Base-by-base conservation (phyloP, 2,329 filamentous ascomycete species). In the Ceratocystis huliohia region DNA sequence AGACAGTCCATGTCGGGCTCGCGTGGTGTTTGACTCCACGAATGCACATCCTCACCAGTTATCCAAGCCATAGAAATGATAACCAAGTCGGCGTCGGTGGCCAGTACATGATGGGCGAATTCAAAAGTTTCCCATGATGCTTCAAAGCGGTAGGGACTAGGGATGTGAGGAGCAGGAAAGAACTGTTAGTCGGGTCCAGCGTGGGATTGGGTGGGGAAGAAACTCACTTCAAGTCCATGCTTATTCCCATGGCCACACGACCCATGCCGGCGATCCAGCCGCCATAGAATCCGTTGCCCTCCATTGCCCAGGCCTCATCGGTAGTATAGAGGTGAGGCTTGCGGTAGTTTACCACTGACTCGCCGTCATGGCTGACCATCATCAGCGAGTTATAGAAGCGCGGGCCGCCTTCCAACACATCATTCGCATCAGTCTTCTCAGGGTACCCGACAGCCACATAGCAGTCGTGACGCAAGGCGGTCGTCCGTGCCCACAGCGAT, bases 1-100 rank as follows among this genome's bases (percentile, higher is more conserved):
- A 93, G 73, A 0, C 88, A 91, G 28, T 89, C 84, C 75, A 88
- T 80, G 69, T 92, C 88, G 0, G 88, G 87, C 63, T 85, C 82
- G 0, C 79, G 73, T 0, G 82, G 82, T 69, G 69, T 76, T 33
- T 70, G 78, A 67, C 71, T 83, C 72, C 77, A 84, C 6, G 68
- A 67, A 20, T 71, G 78, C 1, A 74, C 78, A 71, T 78, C 80
- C 68, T 78, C 84, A 66, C 73, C 78, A 1, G 88, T 90, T 41
- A 89, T 77, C 89, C 88, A 93, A 0, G 89, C 88, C 89, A 92
- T 92, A 3, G 82, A 84, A 0, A 93, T 70, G 44, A 91, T 82
- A 1, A 89, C 84, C 0, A 92, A 69, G 15, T 84, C 83, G 0
- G 86, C 81, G 0, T 79, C 72, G 0, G 76, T 75, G 1, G 83